Conservation (phyloP, 1,284 basidiomycete genomes). For the Sporisorium graminicola region DNA sequence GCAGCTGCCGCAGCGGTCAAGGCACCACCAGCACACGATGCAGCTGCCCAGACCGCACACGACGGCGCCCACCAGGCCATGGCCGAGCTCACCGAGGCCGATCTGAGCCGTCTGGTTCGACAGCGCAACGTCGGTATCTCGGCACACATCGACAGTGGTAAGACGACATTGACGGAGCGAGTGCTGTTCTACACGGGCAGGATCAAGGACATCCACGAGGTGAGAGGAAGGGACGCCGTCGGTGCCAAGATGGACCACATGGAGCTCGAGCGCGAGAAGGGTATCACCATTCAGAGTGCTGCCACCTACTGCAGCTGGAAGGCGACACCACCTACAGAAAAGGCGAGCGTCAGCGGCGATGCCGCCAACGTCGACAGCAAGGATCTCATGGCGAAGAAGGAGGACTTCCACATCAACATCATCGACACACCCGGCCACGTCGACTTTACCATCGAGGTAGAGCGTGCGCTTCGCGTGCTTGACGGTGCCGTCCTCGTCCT, state of each 20-base stretch:
- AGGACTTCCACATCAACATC: slow-evolving; percentile 93
- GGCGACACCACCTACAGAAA: slow-evolving; percentile 73
- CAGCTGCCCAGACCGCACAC: slow-evolving; percentile 36
- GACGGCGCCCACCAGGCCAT: slow-evolving; percentile 31
- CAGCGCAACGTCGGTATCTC: slow-evolving; percentile 72
- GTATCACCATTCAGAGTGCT: slow-evolving; percentile 98
- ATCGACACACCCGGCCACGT: slow-evolving; percentile 99
- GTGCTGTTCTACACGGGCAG: slow-evolving; percentile 96
- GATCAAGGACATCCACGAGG: slow-evolving; percentile 97
- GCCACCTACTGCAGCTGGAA: slow-evolving; percentile 99
- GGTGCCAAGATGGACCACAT: slow-evolving; percentile 99
- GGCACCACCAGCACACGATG: slow-evolving; percentile 38
- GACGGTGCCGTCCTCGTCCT: slow-evolving; percentile 97
- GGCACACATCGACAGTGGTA: slow-evolving; percentile 84
- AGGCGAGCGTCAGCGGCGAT: slow-evolving; percentile 69
- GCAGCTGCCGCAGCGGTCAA: slow-evolving; percentile 29
- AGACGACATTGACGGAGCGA: slow-evolving; percentile 98
- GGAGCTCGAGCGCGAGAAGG: slow-evolving; percentile 98
- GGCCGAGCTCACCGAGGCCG: slow-evolving; percentile 56
- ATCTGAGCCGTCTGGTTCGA: slow-evolving; percentile 66
- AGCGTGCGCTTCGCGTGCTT: slow-evolving; percentile 92
- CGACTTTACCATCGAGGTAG: slow-evolving; percentile 99
- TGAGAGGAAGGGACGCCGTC: slow-evolving; percentile 91
- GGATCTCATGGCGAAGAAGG: slow-evolving; percentile 71
- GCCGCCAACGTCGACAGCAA: slow-evolving; percentile 52